A percentile compares a stretch with the other conserved stretches of the same genome.
phyloP scores from a whole-genome alignment of 768 basidiomycete genomes.

The Trametes cinnabarina region DNA sequence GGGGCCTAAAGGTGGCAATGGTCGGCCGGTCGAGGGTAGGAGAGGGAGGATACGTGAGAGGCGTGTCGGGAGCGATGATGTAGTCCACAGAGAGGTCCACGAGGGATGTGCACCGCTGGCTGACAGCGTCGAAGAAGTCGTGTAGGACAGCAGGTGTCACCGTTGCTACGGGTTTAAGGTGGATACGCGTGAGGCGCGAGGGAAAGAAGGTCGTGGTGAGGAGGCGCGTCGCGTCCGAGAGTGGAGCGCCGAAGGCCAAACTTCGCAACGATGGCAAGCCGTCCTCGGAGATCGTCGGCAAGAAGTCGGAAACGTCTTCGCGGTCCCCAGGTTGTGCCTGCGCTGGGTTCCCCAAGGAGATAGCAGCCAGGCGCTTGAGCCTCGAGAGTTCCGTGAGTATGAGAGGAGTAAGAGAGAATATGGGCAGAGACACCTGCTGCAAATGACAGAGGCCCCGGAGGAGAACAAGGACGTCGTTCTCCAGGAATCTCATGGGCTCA shows the following conservation, averaged over 20 bases:
- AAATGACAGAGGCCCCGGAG: conserved; percentile 42
- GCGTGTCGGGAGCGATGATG: conserved; percentile 23
- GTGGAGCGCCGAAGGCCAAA: conserved; percentile 43
- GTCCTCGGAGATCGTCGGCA: conserved; percentile 42
- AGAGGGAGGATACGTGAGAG: conserved; percentile 15
- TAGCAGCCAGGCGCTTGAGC: conserved; percentile 39
- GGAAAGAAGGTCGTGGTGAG: conserved; percentile 37
- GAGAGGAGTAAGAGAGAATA: conserved; percentile 47
- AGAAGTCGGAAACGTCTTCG: conserved; percentile 43
- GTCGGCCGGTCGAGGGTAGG: conserved; percentile 30
- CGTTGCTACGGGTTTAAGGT: conserved; percentile 46
- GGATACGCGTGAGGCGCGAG: conserved; percentile 44
- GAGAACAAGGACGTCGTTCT: conserved; percentile 39
- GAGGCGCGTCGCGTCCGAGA: conserved; percentile 37
- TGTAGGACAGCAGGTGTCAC: conserved; percentile 44
- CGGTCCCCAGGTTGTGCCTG: conserved; percentile 47
- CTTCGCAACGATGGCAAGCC: conserved; percentile 52
- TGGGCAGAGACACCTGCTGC: conserved; percentile 47
- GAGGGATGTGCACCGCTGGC: conserved; percentile 46
- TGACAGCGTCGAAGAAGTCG: conserved; percentile 41
- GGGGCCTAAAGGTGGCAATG: conserved; percentile 37
- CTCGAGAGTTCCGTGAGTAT: conserved; percentile 46
- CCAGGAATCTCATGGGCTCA: conserved; percentile 39
- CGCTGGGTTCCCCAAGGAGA: conserved; percentile 48
- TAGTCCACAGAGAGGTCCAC: conserved; percentile 41